A percentile compares a stretch with the other conserved stretches of the same genome.
Conservation (phyloP, 2,329 filamentous ascomycete species). For the Penicillium sumatraense region DNA sequence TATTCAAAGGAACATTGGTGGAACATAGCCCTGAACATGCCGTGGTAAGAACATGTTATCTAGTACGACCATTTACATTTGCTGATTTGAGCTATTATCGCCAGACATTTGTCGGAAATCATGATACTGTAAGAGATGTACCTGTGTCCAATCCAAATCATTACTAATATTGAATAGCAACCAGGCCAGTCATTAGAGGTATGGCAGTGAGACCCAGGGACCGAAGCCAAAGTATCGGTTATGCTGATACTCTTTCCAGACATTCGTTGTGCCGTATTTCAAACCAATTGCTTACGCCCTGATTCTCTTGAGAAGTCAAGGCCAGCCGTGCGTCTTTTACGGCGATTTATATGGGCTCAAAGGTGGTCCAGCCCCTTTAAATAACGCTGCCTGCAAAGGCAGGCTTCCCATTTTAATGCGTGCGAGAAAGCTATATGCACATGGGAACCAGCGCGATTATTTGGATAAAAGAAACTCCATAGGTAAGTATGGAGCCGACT, state of each 20-base stretch:
- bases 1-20: constrained; percentile 67
- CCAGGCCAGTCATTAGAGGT: constrained; percentile 65
- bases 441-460: constrained; percentile 68
- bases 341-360: constrained; percentile 70
- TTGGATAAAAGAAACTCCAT: constrained; percentile 65
- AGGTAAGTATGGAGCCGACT: constrained; percentile 40
- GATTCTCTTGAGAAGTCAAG: constrained; percentile 68
- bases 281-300: constrained; percentile 73
- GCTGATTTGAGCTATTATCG: constrained; percentile 3
- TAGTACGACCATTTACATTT: background rate
- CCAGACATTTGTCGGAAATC: constrained; percentile 71
- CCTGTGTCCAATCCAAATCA: too few relatives aligned
- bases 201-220: constrained; percentile 4
- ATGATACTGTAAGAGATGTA: constrained; percentile 61
- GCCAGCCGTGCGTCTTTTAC: constrained; percentile 71
- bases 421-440: constrained; percentile 68
- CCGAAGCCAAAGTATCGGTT: background rate
- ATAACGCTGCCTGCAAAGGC: constrained; percentile 57
- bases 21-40: constrained; percentile 58
- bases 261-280: constrained; percentile 68
- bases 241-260: constrained; percentile 34
- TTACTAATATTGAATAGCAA: constrained; percentile 47
- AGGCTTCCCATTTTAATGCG: constrained; percentile 64
- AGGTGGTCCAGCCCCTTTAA: constrained; percentile 42
- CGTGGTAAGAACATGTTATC: constrained; percentile 51